Evolutionary conservation across 495 filamentous ascomycete genomes (phyloP), one percentile per base, ranked within the genome.

Genomic region (Podospora pseudoanserina): DNA sequence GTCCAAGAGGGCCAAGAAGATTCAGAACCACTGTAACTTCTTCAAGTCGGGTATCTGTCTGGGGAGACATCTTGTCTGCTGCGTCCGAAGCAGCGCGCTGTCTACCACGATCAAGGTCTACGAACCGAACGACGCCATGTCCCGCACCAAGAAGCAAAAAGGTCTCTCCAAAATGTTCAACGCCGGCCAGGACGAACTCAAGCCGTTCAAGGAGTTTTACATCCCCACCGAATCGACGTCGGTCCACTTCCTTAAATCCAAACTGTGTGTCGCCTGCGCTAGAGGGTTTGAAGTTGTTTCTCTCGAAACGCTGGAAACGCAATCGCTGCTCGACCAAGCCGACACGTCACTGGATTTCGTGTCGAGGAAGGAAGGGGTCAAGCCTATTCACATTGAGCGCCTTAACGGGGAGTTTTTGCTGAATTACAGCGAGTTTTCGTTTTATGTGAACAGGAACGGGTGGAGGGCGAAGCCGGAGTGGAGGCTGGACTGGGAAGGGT

Each of bases 291-390:
- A 99, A 76, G 93, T 99, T 59, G 96, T 99, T 71, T 92, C 88
- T 74, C 86, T 99, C 27, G 96, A 99, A 76, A 99, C 95, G 0
- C 90, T 97, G 19, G 96, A 98, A 79, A 97, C 93, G 7, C 96
- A 99, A 80, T 94, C 93, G 32, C 86, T 99, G 59, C 88, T 99
- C 65, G 96, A 99, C 76, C 95, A 97, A 77, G 96, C 96, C 66
- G 96, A 99, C 79, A 99, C 96, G 2, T 97, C 93, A 30, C 87
- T 99, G 65, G 96, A 99, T 77, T 97, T 99, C 72, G 94, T 98
- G 39, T 89, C 92, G 56, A 88, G 92, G 53, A 93, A 94, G 73
- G 95, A 99, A 76, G 92, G 90, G 72, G 90, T 95, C 69, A 91
- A 92, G 75, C 94, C 96, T n/a, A 95, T 99, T 68, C 93, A 97